Percentiles rank a stretch among this genome's conserved stretches.
Evolutionary conservation across 805 yeast genomes (phyloP).

Genomic region (Wickerhamomyces queroliae): DNA sequence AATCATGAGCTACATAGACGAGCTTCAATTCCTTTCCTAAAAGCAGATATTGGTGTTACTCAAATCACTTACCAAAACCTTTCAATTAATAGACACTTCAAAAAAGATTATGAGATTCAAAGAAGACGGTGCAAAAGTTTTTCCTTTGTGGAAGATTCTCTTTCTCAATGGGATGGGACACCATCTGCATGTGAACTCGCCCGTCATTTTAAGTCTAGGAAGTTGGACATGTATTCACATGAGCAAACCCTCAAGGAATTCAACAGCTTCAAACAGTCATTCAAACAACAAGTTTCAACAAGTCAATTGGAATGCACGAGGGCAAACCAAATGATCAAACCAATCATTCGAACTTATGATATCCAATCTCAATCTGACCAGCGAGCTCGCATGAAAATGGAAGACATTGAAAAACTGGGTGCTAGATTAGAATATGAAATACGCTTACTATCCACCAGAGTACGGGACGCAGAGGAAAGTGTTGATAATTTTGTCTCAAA

Average conservation of each 20-base stretch:
- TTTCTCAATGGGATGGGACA: constrained; percentile 7
- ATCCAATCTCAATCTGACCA: constrained; percentile 20
- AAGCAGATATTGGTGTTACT: constrained; percentile 26
- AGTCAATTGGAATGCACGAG: constrained; percentile 1
- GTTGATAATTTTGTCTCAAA: constrained; percentile 37
- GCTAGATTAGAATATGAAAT: constrained; percentile 64
- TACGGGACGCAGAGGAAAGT: constrained; percentile 63
- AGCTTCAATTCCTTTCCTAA: neutral
- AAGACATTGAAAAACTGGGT: constrained; percentile 48
- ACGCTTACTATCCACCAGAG: constrained; percentile 49
- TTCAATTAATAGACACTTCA: constrained; percentile 5
- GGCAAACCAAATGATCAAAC: constrained; percentile 11
- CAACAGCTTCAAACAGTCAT: neutral
- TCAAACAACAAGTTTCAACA: neutral
- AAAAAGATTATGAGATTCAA: neutral
- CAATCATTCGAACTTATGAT: constrained; percentile 16
- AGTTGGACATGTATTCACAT: neutral
- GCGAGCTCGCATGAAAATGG: constrained; percentile 31
- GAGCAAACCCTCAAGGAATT: neutral
- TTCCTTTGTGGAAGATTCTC: constrained; percentile 23
- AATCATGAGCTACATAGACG: neutral
- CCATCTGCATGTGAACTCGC: constrained; percentile 11
- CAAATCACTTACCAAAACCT: constrained; percentile 23
- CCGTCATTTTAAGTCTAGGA: constrained; percentile 5
- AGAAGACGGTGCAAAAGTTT: constrained; percentile 32